Evolutionary conservation across 2,329 filamentous ascomycete species (phyloP).

Genomic region (Botrytis fragariae): DNA sequence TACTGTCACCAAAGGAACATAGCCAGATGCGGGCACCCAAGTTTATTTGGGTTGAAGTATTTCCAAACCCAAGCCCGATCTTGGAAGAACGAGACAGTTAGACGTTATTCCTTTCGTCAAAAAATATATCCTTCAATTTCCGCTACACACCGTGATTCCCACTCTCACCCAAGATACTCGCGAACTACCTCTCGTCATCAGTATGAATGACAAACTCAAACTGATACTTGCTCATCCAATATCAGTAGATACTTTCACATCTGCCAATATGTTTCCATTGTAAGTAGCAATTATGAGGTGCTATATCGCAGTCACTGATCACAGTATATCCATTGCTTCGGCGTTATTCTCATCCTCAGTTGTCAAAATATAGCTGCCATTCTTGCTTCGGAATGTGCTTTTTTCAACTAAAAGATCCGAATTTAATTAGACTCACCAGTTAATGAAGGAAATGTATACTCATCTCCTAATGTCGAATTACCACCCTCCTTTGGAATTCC

Average conservation of each 20-base stretch:
- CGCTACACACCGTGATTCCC: not conserved
- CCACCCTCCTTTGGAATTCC: not conserved
- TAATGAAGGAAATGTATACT: not conserved
- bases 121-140: not conserved
- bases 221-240: not conserved
- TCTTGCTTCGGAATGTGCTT: not conserved
- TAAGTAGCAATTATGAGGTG: not conserved
- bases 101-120: not conserved
- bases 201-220: not conserved
- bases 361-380: not conserved
- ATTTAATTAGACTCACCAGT: not conserved
- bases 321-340: not conserved
- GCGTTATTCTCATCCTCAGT: fast-evolving
- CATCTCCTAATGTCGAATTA: not conserved
- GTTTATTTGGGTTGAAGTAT: not conserved
- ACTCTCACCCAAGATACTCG: not conserved
- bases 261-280: not conserved
- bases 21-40: not conserved
- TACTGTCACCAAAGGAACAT: fast-evolving
- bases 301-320: not conserved
- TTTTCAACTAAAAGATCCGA: fast-evolving
- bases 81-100: not conserved
- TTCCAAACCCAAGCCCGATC: not conserved
- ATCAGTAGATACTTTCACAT: not conserved
- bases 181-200: not conserved